These are phyloP conservation scores for Yamadazyma endophytica DNA, from an alignment of 805 yeast species.

Conservation along the genomic window DNA sequence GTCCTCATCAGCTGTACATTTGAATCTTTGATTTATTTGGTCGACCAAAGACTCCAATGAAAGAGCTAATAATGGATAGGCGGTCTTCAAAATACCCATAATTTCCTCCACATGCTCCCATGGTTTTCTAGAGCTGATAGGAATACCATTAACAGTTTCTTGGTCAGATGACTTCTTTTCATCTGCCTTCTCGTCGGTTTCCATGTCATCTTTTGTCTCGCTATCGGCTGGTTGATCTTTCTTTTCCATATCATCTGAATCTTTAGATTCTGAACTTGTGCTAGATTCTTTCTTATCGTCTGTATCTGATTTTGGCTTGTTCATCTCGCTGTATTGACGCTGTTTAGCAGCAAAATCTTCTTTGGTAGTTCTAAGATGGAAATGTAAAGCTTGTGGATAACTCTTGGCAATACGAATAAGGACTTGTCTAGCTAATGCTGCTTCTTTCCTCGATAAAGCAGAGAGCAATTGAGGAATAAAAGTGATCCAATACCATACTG, in stretches of 20 bases:
- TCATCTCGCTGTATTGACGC: constrained; percentile 55
- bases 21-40: constrained; percentile 90
- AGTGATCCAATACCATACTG: constrained; percentile 99
- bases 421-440: constrained; percentile 80
- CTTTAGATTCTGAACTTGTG: constrained; percentile 11
- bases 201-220: constrained; percentile 1
- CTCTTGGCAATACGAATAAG: constrained; percentile 90
- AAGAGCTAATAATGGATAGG: constrained; percentile 88
- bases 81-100: constrained; percentile 92
- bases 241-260: constrained; percentile 4
- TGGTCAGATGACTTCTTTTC: constrained; percentile 2
- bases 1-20: constrained; percentile 92
- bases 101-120: constrained; percentile 92
- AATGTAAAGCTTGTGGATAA: constrained; percentile 96
- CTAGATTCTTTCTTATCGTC: constrained; percentile 3
- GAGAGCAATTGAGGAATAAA: constrained; percentile 92
- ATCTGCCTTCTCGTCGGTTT: constrained; percentile 3
- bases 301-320: constrained; percentile 16
- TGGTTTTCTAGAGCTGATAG: constrained; percentile 53
- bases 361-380: constrained; percentile 90
- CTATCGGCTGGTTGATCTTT: constrained; percentile 3
- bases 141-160: not conserved
- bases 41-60: constrained; percentile 94
- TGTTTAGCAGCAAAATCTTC: constrained; percentile 90
- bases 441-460: constrained; percentile 87